Evolutionary conservation across 2,329 filamentous ascomycete species (phyloP).

Genomic region (Sporothrix inflata): DNA sequence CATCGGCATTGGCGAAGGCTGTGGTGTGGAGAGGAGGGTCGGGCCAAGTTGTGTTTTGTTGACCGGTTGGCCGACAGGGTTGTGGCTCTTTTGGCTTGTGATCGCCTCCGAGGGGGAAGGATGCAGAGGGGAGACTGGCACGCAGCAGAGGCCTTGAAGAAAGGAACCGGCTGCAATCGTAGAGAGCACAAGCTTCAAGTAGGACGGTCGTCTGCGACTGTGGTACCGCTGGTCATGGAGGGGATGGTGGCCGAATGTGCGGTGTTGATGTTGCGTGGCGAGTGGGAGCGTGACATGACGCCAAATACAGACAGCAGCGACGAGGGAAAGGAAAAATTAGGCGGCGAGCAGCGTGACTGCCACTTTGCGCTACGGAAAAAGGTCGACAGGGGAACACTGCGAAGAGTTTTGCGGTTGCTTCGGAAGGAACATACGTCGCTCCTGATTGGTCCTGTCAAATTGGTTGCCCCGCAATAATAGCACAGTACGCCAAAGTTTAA

Average conservation of each 20-base stretch:
- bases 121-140: background rate
- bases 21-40: background rate
- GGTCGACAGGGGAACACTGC: background rate
- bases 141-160: background rate
- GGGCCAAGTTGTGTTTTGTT: background rate
- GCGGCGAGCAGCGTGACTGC: conserved; percentile 22
- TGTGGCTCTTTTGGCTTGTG: conserved; percentile 27
- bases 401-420: conserved; percentile 27
- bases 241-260: background rate
- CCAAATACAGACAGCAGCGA: conserved; percentile 16
- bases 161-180: background rate
- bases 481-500: background rate
- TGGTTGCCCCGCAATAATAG: background rate
- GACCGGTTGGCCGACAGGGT: background rate
- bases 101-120: background rate
- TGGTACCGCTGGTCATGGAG: background rate
- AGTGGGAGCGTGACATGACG: conserved; percentile 30
- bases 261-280: conserved; percentile 13
- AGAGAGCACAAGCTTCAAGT: background rate
- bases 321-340: conserved; percentile 21
- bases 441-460: conserved; percentile 34
- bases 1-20: background rate
- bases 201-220: background rate
- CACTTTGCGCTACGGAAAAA: conserved; percentile 6
- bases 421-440: conserved; percentile 36